phyloP scores from a whole-genome alignment of 352 stramenopile genomes.

The Phytopythium aichiense region DNA sequence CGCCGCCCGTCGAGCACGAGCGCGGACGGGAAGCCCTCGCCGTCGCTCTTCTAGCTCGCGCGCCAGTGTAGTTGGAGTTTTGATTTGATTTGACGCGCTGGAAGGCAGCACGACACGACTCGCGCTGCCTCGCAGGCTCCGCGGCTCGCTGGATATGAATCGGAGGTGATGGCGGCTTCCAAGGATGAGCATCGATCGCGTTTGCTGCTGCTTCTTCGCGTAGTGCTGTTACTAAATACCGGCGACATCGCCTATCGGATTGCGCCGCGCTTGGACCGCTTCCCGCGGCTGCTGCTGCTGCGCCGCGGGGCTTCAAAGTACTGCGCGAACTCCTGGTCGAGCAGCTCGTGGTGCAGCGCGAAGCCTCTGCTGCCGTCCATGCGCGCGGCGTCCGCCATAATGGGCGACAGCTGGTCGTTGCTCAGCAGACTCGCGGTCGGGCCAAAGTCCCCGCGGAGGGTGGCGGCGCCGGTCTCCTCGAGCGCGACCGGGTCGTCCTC shows the following conservation, averaged over 20 bases:
- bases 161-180: background rate
- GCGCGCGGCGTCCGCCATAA: background rate
- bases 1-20: conserved; percentile 16
- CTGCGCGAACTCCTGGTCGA: conserved; percentile 36
- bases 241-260: background rate
- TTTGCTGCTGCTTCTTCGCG: background rate
- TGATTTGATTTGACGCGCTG: background rate
- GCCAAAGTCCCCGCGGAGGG: conserved; percentile 33
- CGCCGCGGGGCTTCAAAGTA: conserved; percentile 24
- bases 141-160: background rate
- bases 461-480: conserved; percentile 14
- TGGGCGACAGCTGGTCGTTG: conserved; percentile 7
- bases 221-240: background rate
- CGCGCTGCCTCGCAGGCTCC: background rate
- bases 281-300: conserved; percentile 14
- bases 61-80: conserved; percentile 4
- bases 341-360: conserved; percentile 12
- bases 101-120: background rate
- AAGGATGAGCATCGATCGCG: background rate
- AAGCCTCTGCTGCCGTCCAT: background rate
- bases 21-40: conserved; percentile 29
- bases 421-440: conserved; percentile 20
- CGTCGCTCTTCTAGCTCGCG: conserved; percentile 57
- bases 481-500: background rate
- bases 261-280: conserved; percentile 7